A percentile compares a stretch with the other conserved stretches of the same genome.
These are phyloP conservation scores for Prototheca stagnorum DNA, from an alignment of 163 green algal species.

Conservation along the genomic window DNA sequence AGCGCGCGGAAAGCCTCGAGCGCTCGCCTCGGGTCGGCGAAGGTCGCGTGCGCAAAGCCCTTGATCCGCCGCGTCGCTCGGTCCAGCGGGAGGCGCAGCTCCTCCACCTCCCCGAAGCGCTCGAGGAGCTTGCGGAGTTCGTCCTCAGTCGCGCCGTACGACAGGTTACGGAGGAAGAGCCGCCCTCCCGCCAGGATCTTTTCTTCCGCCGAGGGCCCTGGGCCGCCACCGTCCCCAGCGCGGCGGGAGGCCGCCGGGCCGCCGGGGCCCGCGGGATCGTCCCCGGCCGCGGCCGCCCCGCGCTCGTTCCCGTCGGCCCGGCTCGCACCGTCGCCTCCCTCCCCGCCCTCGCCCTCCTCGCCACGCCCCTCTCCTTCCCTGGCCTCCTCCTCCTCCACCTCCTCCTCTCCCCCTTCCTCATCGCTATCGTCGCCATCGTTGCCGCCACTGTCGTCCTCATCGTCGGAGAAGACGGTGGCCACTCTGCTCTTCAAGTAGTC, in stretches of 20 bases:
- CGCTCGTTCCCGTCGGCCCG: too few species aligned
- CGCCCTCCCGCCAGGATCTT: constrained; percentile 59
- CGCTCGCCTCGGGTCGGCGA: constrained; percentile 49
- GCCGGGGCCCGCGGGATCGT: too few species aligned
- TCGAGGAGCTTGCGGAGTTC: constrained; percentile 67
- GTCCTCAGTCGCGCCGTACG: constrained; percentile 71
- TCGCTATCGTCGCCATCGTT: constrained; percentile 10
- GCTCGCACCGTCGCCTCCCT: too few species aligned
- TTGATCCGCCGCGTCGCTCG: constrained; percentile 54
- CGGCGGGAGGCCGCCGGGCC: too few species aligned
- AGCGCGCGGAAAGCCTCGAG: constrained; percentile 39
- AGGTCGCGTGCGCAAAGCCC: constrained; percentile 82
- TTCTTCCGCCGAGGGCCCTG: too few species aligned
- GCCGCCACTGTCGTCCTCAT: constrained; percentile 14
- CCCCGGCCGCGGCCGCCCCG: too few species aligned
- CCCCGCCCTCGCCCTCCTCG: too few species aligned
- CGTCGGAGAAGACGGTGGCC: constrained; percentile 30
- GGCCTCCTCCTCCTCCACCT: constrained; percentile 2
- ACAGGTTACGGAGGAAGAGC: constrained; percentile 91
- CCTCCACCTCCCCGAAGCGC: constrained; percentile 49
- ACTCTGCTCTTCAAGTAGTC: constrained; percentile 68
- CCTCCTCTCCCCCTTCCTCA: not conserved
- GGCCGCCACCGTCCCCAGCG: too few species aligned
- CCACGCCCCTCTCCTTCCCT: too few species aligned
- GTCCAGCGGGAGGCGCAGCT: constrained; percentile 9